Evolutionary conservation across 1,139 yeast genomes (phyloP), one percentile per base, ranked within the genome.

Genomic region (Magnusiomyces magnusii): DNA sequence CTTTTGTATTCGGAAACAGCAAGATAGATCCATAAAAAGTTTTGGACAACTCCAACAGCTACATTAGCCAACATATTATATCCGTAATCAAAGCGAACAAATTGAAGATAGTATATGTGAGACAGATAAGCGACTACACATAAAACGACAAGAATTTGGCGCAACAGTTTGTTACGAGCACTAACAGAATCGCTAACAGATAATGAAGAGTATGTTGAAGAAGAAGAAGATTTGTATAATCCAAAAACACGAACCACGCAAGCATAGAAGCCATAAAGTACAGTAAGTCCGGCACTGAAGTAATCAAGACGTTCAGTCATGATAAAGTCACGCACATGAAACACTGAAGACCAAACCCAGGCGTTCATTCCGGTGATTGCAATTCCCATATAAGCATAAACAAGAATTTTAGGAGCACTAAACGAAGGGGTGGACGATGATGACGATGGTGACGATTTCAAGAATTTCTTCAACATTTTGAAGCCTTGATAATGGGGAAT

Each of bases 51-150:
- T 0, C 97, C 99, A 57, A 90, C 80, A 1, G 80, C 72, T 1
- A 93, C 85, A 67, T 95, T 93, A 36, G 95, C 96, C 66, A 83
- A 80, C 98, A 93, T 93, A 74, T 93, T 93, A 72, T 93, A 93
- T 0, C 95, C 85, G 73, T 93, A 93, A 63, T 91, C 87, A 92
- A 97, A 93, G 66, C 85, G 86, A 17, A 81, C 71, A 52, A 74
- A 69, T 47, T 85, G 78, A 54, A 93, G 76, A 62, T 93, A 79
- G 54, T 80, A 71, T 10, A 93, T 77, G 71, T 93, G 99, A 19
- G 78, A 75, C 0, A 76, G 47, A 65, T 88, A 90, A 44, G 83
- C 76, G 0, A 74, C 60, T 0, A 77, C 58, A 61, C 92, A 84
- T 0, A 74, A 55, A 0, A 69, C 54, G 0, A 81, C 75, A n/a